phyloP scores from a whole-genome alignment of 495 filamentous ascomycete species.

The Cercophora samala region DNA sequence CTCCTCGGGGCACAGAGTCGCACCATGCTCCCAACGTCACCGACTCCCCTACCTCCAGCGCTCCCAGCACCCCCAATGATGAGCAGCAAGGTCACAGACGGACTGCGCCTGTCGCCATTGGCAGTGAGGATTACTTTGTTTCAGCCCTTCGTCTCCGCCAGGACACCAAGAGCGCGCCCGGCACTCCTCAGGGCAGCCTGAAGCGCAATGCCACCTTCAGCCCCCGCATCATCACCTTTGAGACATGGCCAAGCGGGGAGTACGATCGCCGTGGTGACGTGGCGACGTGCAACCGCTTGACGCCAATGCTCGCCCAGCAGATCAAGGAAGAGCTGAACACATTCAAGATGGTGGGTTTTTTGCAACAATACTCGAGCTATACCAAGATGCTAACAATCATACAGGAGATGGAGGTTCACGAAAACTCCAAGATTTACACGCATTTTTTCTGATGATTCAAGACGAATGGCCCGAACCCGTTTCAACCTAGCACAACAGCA shows the following conservation, averaged over 20 bases:
- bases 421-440: constrained; percentile 97
- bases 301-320: constrained; percentile 94
- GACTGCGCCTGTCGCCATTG: constrained; percentile 65
- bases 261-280: constrained; percentile 96
- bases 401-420: constrained; percentile 99
- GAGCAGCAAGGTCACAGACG: constrained; percentile 62
- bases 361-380: not conserved
- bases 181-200: constrained; percentile 62
- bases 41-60: constrained; percentile 77
- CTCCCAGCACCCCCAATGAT: constrained; percentile 77
- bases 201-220: constrained; percentile 84
- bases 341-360: constrained; percentile 88
- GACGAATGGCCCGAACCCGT: constrained; percentile 15
- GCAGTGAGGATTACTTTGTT: constrained; percentile 85
- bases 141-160: constrained; percentile 63
- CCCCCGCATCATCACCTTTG: constrained; percentile 89
- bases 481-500: constrained; percentile 16
- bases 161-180: constrained; percentile 71
- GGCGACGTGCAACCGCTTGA: constrained; percentile 95
- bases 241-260: constrained; percentile 92
- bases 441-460: constrained; percentile 83
- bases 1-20: constrained; percentile 56
- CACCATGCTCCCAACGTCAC: constrained; percentile 56
- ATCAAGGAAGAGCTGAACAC: constrained; percentile 99
- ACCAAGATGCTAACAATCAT: constrained; percentile 27